Base-by-base conservation (phyloP, 176 grass and related monocot genomes). In the Thinopyrum elongatum region DNA sequence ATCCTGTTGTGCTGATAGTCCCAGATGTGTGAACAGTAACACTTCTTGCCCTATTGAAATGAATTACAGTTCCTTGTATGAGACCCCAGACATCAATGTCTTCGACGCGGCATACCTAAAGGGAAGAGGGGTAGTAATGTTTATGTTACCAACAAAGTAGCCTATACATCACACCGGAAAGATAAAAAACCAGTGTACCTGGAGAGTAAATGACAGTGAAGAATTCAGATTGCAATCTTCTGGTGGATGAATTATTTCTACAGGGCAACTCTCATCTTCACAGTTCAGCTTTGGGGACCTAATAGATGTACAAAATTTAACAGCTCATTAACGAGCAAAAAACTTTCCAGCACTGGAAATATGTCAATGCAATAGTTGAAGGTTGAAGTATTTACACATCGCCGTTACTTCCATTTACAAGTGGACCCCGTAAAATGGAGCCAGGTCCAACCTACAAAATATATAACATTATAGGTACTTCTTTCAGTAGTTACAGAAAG, bases 161-260 rank as follows among this genome's bases (percentile, higher is more conserved):
- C 61, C 17, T 17, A 81, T 31, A 51, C 51, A 74, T 27, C 22
- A 39, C 27, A 47, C 65, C 27, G 19, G 23, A 78, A 75, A 84
- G 47, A 91, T 65, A 61, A 10, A 74, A 36, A 86, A 23, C 0
- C 23, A 46, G n/a, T 42, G 23, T 79, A 92, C 97, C 97, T 99
- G 97, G 82, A 99, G 92, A 55, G 97, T 99, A 88, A 99, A 99
- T 77, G 97, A 88, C 28, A 99, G 78, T 53, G 97, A 99, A 46
- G 97, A 87, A 88, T 99, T 99, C 73, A 99, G 92, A 88, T 99
- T 99, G 83, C 97, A 99, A 93, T 99, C 94, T 90, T 99, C 97
- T 17, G 97, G 97, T 88, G 97, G 97, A 85, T 99, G 92, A 79
- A 97, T 89, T 58, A 94, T 97, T 90, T 99, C 97, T 53, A 80